A percentile compares a stretch with the other conserved stretches of the same genome.
Conservation (phyloP, 768 basidiomycete species). For the Auriculariales sp. region DNA sequence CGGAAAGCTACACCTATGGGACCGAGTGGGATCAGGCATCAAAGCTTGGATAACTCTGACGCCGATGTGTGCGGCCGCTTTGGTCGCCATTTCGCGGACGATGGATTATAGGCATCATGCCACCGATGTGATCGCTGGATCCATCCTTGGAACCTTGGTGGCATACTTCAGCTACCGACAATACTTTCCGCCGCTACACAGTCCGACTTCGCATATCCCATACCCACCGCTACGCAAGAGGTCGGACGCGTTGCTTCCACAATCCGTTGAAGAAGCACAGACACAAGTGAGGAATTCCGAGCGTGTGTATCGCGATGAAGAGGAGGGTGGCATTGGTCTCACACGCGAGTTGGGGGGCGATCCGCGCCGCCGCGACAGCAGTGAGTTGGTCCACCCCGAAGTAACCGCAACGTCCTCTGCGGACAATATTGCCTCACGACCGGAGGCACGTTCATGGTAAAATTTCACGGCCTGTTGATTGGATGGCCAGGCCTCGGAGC, state of each 20-base stretch:
- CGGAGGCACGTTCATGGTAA: too few species aligned
- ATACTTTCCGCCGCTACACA: slow-evolving; percentile 64
- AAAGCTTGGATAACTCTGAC: slow-evolving; percentile 76
- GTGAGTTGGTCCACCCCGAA: too few species aligned
- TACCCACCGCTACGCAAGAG: slow-evolving; percentile 30
- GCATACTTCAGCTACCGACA: slow-evolving; percentile 71
- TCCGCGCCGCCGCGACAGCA: too few species aligned
- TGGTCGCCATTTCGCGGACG: slow-evolving; percentile 74
- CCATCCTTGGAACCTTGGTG: slow-evolving; percentile 53
- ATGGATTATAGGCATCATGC: slow-evolving; percentile 93
- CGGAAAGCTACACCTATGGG: slow-evolving; percentile 87
- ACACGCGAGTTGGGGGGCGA: too few species aligned
- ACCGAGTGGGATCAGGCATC: slow-evolving; percentile 54
- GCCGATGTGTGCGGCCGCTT: slow-evolving; percentile 63
- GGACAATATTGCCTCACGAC: too few species aligned
- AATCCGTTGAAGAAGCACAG: too few species aligned
- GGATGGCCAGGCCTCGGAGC: too few species aligned
- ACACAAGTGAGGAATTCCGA: too few species aligned
- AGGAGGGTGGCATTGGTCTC: too few species aligned
- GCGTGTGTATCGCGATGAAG: too few species aligned
- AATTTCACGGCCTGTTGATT: too few species aligned
- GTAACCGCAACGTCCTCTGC: too few species aligned
- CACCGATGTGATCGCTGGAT: slow-evolving; percentile 79
- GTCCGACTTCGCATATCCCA: slow-evolving; percentile 50
- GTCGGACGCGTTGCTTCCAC: background rate